Evolutionary conservation across 257 asterid genomes (phyloP).

Genomic region (Linderniella brevidens): DNA sequence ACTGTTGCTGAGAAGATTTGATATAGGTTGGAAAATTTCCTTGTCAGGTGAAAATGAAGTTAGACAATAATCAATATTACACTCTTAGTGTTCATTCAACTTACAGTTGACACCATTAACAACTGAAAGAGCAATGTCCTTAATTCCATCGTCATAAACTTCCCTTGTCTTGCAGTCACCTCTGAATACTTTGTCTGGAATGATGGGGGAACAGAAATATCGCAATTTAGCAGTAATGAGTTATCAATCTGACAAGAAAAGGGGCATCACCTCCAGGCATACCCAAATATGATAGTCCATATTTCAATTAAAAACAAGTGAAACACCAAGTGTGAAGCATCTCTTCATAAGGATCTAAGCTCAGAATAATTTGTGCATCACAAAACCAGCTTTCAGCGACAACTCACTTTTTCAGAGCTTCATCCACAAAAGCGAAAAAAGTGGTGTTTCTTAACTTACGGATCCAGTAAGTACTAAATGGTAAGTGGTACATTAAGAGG

Average conservation of each 20-base stretch:
- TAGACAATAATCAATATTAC: background rate
- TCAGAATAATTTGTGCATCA: too few relatives aligned
- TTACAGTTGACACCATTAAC: conserved; percentile 87
- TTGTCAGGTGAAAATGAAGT: background rate
- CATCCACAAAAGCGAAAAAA: conserved; percentile 3
- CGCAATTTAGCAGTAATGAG: too few relatives aligned
- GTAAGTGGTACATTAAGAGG: background rate
- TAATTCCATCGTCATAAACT: conserved; percentile 73
- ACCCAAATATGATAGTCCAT: too few relatives aligned
- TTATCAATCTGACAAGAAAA: conserved; percentile 2
- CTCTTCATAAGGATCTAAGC: too few relatives aligned
- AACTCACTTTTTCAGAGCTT: too few relatives aligned
- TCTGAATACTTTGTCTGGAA: conserved; percentile 71
- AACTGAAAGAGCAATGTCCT: conserved; percentile 86
- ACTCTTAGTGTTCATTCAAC: conserved; percentile 13
- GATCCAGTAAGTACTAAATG: too few relatives aligned
- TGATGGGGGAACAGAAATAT: conserved; percentile 4
- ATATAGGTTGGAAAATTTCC: background rate
- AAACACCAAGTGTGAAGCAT: too few relatives aligned
- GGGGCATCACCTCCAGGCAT: too few relatives aligned
- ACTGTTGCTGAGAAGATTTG: conserved; percentile 50
- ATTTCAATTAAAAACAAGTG: too few relatives aligned
- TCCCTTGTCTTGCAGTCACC: conserved; percentile 78
- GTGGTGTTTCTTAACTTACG: conserved; percentile 2
- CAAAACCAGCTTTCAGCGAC: too few relatives aligned